These are phyloP conservation scores for Aeschynomene evenia DNA, from an alignment of 306 rosid genomes.

Conservation along the genomic window DNA sequence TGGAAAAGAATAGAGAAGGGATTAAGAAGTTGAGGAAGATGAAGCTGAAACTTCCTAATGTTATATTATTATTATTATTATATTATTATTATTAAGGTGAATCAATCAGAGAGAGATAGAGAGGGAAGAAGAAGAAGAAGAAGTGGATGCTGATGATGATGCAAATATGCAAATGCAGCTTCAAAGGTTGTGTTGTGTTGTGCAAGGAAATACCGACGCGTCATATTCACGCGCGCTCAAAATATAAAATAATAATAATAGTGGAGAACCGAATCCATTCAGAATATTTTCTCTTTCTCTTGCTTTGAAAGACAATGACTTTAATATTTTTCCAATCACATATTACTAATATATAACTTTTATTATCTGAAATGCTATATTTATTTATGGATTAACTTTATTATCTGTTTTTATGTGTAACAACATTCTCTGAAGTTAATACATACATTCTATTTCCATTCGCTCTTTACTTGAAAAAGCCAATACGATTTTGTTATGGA, in stretches of 20 bases:
- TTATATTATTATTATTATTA: no score
- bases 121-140: no score
- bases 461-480: background rate
- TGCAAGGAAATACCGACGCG: background rate
- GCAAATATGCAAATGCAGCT: background rate
- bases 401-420: background rate
- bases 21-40: conserved; percentile 1
- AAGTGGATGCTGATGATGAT: background rate
- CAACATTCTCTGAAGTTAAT: background rate
- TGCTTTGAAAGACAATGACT: background rate
- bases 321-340: background rate
- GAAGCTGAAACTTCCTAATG: conserved; percentile 10
- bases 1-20: background rate
- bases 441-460: background rate
- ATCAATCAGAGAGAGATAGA: background rate
- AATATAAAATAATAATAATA: no score
- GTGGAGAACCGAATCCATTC: conserved; percentile 13
- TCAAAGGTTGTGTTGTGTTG: background rate
- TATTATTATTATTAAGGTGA: background rate
- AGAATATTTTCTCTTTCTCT: background rate
- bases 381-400: no score
- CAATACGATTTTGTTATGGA: background rate
- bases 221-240: background rate
- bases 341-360: background rate
- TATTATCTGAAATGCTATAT: no score